Conservation (phyloP, 2,329 filamentous ascomycete genomes). For the Fusarium torulosum region DNA sequence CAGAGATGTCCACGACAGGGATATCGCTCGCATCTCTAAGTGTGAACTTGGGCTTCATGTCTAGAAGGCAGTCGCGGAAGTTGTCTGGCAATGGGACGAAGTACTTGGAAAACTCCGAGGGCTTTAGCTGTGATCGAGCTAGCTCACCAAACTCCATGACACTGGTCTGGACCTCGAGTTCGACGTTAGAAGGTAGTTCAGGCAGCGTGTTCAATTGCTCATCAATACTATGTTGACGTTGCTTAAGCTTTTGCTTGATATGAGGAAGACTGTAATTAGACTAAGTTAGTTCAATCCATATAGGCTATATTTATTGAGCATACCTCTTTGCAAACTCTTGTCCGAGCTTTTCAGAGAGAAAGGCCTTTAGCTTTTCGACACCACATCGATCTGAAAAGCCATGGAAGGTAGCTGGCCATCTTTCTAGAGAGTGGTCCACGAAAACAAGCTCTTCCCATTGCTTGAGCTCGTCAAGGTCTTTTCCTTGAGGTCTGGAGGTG, state of each 20-base stretch:
- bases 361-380: constrained; percentile 64
- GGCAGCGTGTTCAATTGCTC: constrained; percentile 70
- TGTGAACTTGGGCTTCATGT: constrained; percentile 62
- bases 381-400: constrained; percentile 64
- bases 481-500: constrained; percentile 74
- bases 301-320: constrained; percentile 19
- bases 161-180: constrained; percentile 72
- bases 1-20: constrained; percentile 55
- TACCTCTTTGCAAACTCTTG: constrained; percentile 66
- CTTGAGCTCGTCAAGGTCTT: constrained; percentile 65
- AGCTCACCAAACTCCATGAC: constrained; percentile 69
- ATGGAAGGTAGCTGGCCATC: constrained; percentile 65
- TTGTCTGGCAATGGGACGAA: constrained; percentile 62
- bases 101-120: constrained; percentile 58
- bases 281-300: constrained; percentile 21
- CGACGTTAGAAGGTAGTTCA: constrained; percentile 75
- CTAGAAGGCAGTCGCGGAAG: constrained; percentile 63
- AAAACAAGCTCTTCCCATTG: constrained; percentile 68
- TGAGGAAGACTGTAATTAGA: constrained; percentile 58
- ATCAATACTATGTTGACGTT: constrained; percentile 65
- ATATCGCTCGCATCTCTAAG: constrained; percentile 56
- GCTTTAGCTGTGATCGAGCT: constrained; percentile 62
- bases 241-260: constrained; percentile 65
- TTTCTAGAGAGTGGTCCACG: constrained; percentile 52
- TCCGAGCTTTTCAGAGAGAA: constrained; percentile 65